Evolutionary conservation across 2,329 filamentous ascomycete species (phyloP).

Genomic region (Calonectria crousiana): DNA sequence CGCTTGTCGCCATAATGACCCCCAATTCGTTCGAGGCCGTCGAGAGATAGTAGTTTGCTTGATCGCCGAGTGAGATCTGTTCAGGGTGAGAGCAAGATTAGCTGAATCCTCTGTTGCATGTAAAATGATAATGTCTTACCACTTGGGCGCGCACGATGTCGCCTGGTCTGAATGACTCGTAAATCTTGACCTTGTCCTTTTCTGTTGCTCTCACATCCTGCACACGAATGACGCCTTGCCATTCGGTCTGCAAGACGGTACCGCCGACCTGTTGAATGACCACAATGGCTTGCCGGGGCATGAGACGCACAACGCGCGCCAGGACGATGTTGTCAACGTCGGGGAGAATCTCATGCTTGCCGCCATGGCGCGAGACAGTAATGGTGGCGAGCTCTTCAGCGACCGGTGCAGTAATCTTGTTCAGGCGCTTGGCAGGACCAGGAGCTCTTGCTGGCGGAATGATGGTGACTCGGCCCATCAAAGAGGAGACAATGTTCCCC

Average conservation of each 20-base stretch:
- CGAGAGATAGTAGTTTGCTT: conserved; percentile 94
- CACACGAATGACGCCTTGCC: conserved; percentile 85
- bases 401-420: conserved; percentile 64
- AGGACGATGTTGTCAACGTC: conserved; percentile 85
- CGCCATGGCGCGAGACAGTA: conserved; percentile 64
- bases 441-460: conserved; percentile 60
- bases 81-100: conserved; percentile 14
- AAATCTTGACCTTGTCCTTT: conserved; percentile 93
- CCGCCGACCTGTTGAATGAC: conserved; percentile 87
- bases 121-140: conserved; percentile 58
- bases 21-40: conserved; percentile 93
- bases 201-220: conserved; percentile 96
- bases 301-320: conserved; percentile 86
- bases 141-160: conserved; percentile 91
- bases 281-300: conserved; percentile 85
- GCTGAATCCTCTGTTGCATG: neutral
- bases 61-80: conserved; percentile 89
- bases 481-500: conserved; percentile 81
- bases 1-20: conserved; percentile 92
- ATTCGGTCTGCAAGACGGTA: conserved; percentile 80
- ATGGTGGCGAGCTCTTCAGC: conserved; percentile 63
- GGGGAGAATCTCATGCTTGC: conserved; percentile 80
- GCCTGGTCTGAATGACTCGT: conserved; percentile 91
- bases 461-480: conserved; percentile 78
- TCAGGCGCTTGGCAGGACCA: conserved; percentile 69